phyloP scores from a whole-genome alignment of 176 grass and related monocot genomes.

The Luzula sylvatica region DNA sequence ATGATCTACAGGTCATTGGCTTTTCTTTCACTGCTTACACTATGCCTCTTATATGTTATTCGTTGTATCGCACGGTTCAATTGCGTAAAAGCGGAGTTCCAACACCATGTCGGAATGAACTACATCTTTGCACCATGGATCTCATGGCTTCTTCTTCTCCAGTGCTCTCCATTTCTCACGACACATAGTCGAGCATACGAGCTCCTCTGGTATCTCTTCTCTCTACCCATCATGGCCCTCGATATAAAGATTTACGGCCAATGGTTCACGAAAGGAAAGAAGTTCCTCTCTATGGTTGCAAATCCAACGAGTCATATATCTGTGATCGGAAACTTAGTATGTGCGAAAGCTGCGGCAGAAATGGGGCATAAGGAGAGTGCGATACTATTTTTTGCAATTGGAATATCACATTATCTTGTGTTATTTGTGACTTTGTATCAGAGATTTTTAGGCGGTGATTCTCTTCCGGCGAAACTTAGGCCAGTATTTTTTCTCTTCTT shows the following conservation, averaged over 20 bases:
- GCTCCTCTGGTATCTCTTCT: constrained; percentile 34
- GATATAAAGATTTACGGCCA: constrained; percentile 73
- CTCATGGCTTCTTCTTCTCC: constrained; percentile 47
- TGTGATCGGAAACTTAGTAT: constrained; percentile 56
- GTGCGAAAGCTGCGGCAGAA: constrained; percentile 27
- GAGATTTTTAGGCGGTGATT: constrained; percentile 34
- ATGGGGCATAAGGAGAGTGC: constrained; percentile 44
- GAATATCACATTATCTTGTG: constrained; percentile 56
- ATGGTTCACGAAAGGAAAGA: constrained; percentile 65
- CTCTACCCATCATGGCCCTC: constrained; percentile 41
- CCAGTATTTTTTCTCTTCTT: constrained; percentile 81
- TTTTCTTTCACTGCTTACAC: not conserved
- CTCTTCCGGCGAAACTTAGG: constrained; percentile 49
- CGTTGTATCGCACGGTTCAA: constrained; percentile 20
- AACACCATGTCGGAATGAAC: constrained; percentile 73
- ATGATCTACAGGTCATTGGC: constrained; percentile 15
- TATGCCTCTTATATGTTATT: constrained; percentile 2
- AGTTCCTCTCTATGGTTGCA: constrained; percentile 51
- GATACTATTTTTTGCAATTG: constrained; percentile 47
- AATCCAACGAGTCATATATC: constrained; percentile 66
- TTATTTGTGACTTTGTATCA: constrained; percentile 81
- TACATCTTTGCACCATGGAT: constrained; percentile 85
- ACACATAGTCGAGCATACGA: not conserved
- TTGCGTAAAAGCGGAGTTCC: constrained; percentile 45
- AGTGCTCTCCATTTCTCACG: constrained; percentile 25